Conservation (phyloP, 1,284 basidiomycete species). For the Neotropicomus parvogracilis region DNA sequence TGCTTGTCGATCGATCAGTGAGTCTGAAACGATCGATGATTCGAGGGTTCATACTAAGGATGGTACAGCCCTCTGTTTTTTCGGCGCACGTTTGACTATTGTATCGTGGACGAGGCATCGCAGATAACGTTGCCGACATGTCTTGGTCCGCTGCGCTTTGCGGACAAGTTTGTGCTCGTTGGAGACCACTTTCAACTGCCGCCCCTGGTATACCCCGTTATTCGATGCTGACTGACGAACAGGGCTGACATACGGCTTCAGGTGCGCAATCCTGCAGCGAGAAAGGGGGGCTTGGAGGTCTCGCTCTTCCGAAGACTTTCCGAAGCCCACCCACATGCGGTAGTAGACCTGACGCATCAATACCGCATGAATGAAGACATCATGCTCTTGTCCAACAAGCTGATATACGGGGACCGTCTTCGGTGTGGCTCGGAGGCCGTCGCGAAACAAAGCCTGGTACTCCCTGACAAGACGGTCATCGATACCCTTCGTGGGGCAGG, state of each 20-base stretch:
- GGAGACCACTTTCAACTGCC: slow-evolving; percentile 98
- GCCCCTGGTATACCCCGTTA: slow-evolving; percentile 62
- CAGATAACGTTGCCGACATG: slow-evolving; percentile 97
- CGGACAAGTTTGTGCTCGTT: slow-evolving; percentile 89
- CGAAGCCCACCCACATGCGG: slow-evolving; percentile 79
- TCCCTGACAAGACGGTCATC: slow-evolving; percentile 50
- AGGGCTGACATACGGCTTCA: slow-evolving; percentile 30
- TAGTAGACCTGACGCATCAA: slow-evolving; percentile 81
- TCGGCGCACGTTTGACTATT: slow-evolving; percentile 88
- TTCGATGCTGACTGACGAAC: background rate
- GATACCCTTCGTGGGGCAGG: slow-evolving; percentile 37
- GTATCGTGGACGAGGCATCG: slow-evolving; percentile 97
- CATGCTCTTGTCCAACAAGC: slow-evolving; percentile 87
- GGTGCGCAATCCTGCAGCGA: slow-evolving; percentile 80
- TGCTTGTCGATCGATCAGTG: slow-evolving; percentile 92
- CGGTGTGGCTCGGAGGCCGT: slow-evolving; percentile 76
- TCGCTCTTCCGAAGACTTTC: slow-evolving; percentile 89
- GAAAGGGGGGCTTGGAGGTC: slow-evolving; percentile 81
- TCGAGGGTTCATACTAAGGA: slow-evolving; percentile 1
- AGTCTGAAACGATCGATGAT: slow-evolving; percentile 28
- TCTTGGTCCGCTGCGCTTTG: slow-evolving; percentile 87
- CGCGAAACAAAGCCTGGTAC: slow-evolving; percentile 53
- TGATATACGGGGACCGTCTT: slow-evolving; percentile 82
- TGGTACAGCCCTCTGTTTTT: slow-evolving; percentile 73
- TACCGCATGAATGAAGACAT: slow-evolving; percentile 98